Evolutionary conservation across 148 eudicot genomes (phyloP).

Genomic region (Rhododendron williamsianum): DNA sequence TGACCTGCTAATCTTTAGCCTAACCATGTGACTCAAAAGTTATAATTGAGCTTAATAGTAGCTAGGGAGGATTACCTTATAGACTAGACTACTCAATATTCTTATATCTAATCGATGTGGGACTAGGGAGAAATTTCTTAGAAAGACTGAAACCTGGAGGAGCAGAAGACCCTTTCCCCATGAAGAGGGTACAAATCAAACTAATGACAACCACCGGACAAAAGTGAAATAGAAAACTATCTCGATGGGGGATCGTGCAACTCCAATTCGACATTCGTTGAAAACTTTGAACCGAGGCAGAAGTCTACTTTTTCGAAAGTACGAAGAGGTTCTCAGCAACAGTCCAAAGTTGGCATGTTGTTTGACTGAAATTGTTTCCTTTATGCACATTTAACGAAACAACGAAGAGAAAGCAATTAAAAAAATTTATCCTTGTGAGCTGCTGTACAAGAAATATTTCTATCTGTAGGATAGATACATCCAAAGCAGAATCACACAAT

Average conservation of each 20-base stretch:
- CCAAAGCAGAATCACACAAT: background rate
- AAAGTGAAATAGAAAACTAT: background rate
- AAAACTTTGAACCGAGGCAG: background rate
- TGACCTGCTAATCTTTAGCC: background rate
- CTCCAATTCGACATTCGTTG: background rate
- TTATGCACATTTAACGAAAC: background rate
- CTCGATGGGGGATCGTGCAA: background rate
- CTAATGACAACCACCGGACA: background rate
- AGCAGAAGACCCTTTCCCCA: background rate
- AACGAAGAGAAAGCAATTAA: background rate
- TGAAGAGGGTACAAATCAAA: background rate
- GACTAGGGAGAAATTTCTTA: background rate
- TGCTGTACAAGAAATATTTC: background rate
- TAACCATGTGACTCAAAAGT: background rate
- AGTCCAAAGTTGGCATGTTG: background rate
- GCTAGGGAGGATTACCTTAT: background rate
- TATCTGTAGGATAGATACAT: background rate
- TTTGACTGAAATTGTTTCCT: background rate
- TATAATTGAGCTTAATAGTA: background rate
- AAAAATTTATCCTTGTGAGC: background rate
- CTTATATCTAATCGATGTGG: background rate
- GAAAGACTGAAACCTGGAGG: background rate
- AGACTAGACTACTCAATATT: background rate
- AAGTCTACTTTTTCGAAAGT: background rate
- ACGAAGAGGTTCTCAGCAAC: background rate